Base-by-base conservation (phyloP, 176 grass and related monocot species). In the Cymbopogon citratus region DNA sequence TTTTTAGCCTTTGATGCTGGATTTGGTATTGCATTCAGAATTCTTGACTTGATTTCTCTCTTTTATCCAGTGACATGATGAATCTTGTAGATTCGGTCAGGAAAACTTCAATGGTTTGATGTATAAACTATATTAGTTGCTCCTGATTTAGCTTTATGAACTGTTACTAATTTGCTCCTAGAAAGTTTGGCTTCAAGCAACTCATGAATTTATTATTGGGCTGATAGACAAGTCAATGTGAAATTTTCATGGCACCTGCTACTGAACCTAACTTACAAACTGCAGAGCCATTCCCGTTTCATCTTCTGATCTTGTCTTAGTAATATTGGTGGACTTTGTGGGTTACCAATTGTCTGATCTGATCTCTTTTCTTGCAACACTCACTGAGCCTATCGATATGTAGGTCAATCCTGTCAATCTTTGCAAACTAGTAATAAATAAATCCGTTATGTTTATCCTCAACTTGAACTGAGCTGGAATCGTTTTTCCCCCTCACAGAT, bases 331-430 rank as follows among this genome's bases (percentile, higher is more conserved):
- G 12, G 16, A 21, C 57, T 19, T 19, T 56, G 2, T 40, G 13
- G 34, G 48, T 86, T 59, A 59, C 54, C 24, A 59, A 59, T 59
- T 59, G 2, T 59, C n/a, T 59, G 21, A 12, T 7, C 7, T 64
- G 12, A 25, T 86, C 12, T 71, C 14, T 87, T 40, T 73, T 81
- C 44, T 74, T 91, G 80, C 92, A 94, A 89, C 92, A 23, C 84
- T 89, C 60, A 91, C 86, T 72, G 92, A 94, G 51, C 89, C 92
- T 61, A 91, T 94, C 65, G 92, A 91, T 27, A 87, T 94, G 89
- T 94, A 89, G 84, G 92, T 91, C 19, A 71, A 46, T 12, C 21
- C 18, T 15, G 23, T 24, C 59, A 64, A 38, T 76, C 19, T 18
- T 39, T 61, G 12, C 21, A 6, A 38, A 23, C 34, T 21, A 18